Evolutionary conservation across 2,329 filamentous ascomycete genomes (phyloP).

Genomic region (Aureobasidium sp.): DNA sequence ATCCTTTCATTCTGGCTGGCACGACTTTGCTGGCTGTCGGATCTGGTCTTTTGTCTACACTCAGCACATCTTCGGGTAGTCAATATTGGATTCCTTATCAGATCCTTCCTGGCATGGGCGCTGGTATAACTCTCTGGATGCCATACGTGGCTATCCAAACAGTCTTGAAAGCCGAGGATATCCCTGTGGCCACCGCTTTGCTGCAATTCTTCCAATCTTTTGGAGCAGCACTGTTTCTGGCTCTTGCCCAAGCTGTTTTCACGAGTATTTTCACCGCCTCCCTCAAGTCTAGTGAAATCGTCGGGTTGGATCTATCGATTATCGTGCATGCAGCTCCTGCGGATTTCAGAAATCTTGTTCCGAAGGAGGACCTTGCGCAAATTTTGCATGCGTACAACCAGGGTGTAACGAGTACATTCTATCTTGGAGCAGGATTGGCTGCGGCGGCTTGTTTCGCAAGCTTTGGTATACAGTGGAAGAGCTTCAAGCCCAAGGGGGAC

Average conservation of each 20-base stretch:
- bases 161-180: slow-evolving; percentile 32
- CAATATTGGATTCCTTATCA: slow-evolving; percentile 32
- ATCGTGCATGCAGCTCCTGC: slow-evolving; percentile 1
- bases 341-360: background rate
- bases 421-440: background rate
- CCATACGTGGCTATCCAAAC: slow-evolving; percentile 39
- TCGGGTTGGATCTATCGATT: background rate
- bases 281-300: background rate
- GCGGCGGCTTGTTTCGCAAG: background rate
- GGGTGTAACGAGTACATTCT: slow-evolving; percentile 1
- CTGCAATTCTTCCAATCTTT: slow-evolving; percentile 3
- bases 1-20: slow-evolving; percentile 36
- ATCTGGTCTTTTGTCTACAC: slow-evolving; percentile 37
- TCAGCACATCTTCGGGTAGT: slow-evolving; percentile 30
- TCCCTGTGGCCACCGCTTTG: slow-evolving; percentile 28
- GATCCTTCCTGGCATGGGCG: slow-evolving; percentile 30
- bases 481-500: background rate
- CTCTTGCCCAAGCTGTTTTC: background rate
- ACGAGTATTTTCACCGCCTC: background rate
- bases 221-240: background rate
- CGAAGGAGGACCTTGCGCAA: background rate
- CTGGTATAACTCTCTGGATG: slow-evolving; percentile 42
- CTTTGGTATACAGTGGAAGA: slow-evolving; percentile 4
- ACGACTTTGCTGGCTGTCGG: slow-evolving; percentile 37
- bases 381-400: background rate